Evolutionary conservation across 495 filamentous ascomycete genomes (phyloP).

Genomic region (Hyaloscypha variabilis): DNA sequence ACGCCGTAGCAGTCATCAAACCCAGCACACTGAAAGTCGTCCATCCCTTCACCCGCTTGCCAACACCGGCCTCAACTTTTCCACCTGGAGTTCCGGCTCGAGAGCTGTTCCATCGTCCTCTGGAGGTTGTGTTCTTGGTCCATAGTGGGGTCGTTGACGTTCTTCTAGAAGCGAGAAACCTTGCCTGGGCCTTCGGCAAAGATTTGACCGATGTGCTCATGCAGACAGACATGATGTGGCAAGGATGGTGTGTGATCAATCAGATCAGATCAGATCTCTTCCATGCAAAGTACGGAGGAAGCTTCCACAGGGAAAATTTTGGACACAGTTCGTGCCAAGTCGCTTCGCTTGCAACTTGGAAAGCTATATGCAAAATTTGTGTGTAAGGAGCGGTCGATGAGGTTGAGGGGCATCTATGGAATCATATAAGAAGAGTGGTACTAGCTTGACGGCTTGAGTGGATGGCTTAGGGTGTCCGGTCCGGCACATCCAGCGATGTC

Average conservation of each 20-base stretch:
- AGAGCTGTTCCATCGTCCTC: slow-evolving; percentile 3
- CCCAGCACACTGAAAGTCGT: slow-evolving; percentile 32
- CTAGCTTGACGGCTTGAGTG: neutral
- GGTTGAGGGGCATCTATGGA: neutral
- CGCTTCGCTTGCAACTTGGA: neutral
- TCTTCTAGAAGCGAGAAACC: slow-evolving; percentile 17
- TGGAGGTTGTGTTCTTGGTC: neutral
- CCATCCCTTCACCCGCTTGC: slow-evolving; percentile 22
- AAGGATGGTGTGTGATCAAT: slow-evolving; percentile 9
- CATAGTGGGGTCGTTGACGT: slow-evolving; percentile 3
- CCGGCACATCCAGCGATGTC: neutral
- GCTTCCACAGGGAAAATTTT: neutral
- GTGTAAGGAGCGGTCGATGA: neutral
- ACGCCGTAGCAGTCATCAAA: slow-evolving; percentile 42
- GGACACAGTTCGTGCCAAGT: neutral
- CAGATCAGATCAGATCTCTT: slow-evolving; percentile 9
- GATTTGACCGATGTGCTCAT: slow-evolving; percentile 22
- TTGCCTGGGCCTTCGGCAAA: slow-evolving; percentile 10
- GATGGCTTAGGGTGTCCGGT: neutral
- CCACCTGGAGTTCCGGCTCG: neutral
- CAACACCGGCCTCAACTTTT: neutral
- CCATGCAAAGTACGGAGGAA: neutral
- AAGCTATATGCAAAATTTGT: neutral
- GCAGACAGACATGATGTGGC: slow-evolving; percentile 15
- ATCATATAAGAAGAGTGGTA: neutral